Conservation (phyloP, 140 eudicot genomes). For the Anethum foeniculum region DNA sequence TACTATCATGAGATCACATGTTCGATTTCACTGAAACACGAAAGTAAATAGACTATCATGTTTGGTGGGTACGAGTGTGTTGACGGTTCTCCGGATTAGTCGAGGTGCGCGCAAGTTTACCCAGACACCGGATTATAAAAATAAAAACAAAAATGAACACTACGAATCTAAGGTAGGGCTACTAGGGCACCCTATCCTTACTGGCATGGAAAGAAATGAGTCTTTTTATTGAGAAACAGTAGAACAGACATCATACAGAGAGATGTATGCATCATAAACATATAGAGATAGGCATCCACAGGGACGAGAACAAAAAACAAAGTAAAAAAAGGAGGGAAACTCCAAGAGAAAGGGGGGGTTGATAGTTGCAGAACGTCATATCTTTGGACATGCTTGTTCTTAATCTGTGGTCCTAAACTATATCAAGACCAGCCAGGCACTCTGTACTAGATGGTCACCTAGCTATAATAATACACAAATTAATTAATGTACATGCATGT, state of each 20-base stretch:
- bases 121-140: no score
- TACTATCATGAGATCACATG: no score
- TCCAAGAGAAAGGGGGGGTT: not conserved
- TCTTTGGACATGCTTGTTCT: not conserved
- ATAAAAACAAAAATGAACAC: no score
- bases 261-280: not conserved
- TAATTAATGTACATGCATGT: not conserved
- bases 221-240: not conserved
- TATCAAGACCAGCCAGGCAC: slow-evolving; percentile 2
- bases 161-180: not conserved
- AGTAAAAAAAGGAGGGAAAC: not conserved
- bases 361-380: slow-evolving; percentile 1
- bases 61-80: no score
- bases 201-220: not conserved
- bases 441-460: not conserved
- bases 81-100: no score
- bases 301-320: not conserved
- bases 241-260: not conserved
- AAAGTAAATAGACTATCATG: no score
- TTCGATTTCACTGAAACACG: no score
- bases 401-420: not conserved
- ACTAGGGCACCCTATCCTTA: not conserved
- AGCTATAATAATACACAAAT: not conserved
- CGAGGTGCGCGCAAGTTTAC: no score
- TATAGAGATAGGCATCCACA: not conserved